Base-by-base conservation (phyloP, 768 basidiomycete species). In the Kockovaella imperatae region DNA sequence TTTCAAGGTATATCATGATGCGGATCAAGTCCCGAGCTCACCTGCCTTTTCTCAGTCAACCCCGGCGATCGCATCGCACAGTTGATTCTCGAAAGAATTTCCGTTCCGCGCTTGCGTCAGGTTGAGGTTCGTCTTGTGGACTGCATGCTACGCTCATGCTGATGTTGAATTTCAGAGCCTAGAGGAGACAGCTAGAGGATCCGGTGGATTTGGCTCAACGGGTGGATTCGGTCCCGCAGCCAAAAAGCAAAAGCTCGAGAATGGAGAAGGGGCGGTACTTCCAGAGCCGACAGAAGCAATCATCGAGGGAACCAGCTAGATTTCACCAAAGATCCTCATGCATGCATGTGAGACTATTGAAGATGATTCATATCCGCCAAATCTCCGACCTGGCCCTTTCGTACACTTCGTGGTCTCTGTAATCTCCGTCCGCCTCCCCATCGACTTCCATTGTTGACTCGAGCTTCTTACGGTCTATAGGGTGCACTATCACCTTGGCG, bases 41-140 rank as follows among this genome's bases (percentile, higher is more conserved):
- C 7, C n/a, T 30, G 43, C 10, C n/a, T 32, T 10, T 10, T 32
- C 28, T 28, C 35, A 95, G 95, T 99, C 52, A 76, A 86, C 61
- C 82, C 86, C 68, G 91, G 93, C 5, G 95, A 99, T 62, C 81
- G 95, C n/a, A 76, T 99, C 55, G 95, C 95, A 2, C 95, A 99
- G 63, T 77, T 97, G 26, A 87, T 99, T 54, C 75, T 97, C 45
- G 93, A 99, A 67, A 81, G 77, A 51, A 95, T 97, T 56, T 80
- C 81, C 53, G 89, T 82, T 3, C 87, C 93, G 0, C 84, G 83
- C 2, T 78, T 93, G 14, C 64, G 83, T 14, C 91, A 93, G 73
- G 93, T 97, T 21, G 74, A 86, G 43, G 88, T 87, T 57, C 64
- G 84, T 60, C 15, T 11, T 11, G 10, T 11, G 14, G 11, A 38